phyloP scores from a whole-genome alignment of 2,329 filamentous ascomycete genomes.

The Colletotrichum chlorophyti region DNA sequence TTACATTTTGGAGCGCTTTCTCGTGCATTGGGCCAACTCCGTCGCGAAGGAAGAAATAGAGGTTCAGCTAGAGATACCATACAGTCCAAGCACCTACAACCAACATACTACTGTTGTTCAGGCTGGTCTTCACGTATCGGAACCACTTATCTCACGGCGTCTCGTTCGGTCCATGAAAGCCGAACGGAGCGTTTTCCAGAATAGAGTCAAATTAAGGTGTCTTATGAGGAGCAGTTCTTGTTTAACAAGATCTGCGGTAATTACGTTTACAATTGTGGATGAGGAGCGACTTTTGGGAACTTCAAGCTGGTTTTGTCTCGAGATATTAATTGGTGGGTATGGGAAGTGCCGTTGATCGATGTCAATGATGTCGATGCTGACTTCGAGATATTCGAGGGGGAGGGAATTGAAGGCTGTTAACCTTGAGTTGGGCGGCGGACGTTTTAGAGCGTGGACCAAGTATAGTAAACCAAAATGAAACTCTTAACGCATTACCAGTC shows the following conservation, averaged over 20 bases:
- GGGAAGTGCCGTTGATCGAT: not conserved
- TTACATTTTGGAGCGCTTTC: constrained; percentile 2
- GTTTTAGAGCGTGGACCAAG: no score
- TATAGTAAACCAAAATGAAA: no score
- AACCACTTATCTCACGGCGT: not conserved
- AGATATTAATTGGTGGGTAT: not conserved
- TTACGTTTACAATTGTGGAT: not conserved
- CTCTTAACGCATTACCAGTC: no score
- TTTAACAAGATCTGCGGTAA: not conserved
- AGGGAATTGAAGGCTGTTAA: no score
- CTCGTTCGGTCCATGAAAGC: not conserved
- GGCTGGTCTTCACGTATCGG: not conserved
- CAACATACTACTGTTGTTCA: not conserved
- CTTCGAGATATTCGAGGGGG: no score
- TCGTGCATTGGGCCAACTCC: not conserved
- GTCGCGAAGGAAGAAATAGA: not conserved
- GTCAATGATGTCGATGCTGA: no score
- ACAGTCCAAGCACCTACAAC: not conserved
- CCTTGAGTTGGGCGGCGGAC: no score
- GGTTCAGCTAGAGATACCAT: not conserved
- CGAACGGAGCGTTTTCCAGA: not conserved
- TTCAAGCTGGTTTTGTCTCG: not conserved
- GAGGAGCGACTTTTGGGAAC: no score
- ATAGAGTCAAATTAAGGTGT: not conserved
- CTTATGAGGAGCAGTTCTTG: not conserved